Evolutionary conservation across 2,329 filamentous ascomycete genomes (phyloP).

Genomic region (Xylariaceae sp.): DNA sequence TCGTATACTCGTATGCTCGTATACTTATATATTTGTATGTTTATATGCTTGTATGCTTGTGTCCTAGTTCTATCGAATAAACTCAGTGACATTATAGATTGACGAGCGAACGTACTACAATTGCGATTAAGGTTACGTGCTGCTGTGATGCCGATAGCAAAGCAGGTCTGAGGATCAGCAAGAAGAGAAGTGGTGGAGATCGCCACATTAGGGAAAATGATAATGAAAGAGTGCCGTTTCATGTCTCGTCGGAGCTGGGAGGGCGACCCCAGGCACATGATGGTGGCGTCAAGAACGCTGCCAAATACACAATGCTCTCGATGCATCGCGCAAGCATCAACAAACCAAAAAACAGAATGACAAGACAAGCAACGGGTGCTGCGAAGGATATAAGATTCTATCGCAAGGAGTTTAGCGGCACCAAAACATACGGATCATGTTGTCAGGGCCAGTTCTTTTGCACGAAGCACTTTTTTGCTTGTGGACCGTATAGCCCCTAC

Average conservation of each 20-base stretch:
- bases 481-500: too few relatives aligned
- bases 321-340: conserved; percentile 44
- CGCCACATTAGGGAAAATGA: conserved; percentile 49
- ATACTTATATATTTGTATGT: too few relatives aligned
- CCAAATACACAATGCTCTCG: conserved; percentile 50
- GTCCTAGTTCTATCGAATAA: too few relatives aligned
- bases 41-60: too few relatives aligned
- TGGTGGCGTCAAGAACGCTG: conserved; percentile 50
- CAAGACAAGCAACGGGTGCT: conserved; percentile 55
- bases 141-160: conserved; percentile 50
- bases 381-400: conserved; percentile 53
- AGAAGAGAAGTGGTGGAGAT: conserved; percentile 53
- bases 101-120: conserved; percentile 45
- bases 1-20: too few relatives aligned
- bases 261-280: too few relatives aligned
- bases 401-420: conserved; percentile 39
- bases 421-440: conserved; percentile 42
- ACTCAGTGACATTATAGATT: conserved; percentile 29
- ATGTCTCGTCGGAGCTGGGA: conserved; percentile 56
- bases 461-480: too few relatives aligned
- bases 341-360: conserved; percentile 50
- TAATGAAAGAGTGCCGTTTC: conserved; percentile 47
- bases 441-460: too few relatives aligned
- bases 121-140: conserved; percentile 47
- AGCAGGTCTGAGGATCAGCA: conserved; percentile 53